These are phyloP conservation scores for Thuidium tamariscinum DNA, from an alignment of 225 moss, liverwort and hornwort genomes.

Conservation along the genomic window DNA sequence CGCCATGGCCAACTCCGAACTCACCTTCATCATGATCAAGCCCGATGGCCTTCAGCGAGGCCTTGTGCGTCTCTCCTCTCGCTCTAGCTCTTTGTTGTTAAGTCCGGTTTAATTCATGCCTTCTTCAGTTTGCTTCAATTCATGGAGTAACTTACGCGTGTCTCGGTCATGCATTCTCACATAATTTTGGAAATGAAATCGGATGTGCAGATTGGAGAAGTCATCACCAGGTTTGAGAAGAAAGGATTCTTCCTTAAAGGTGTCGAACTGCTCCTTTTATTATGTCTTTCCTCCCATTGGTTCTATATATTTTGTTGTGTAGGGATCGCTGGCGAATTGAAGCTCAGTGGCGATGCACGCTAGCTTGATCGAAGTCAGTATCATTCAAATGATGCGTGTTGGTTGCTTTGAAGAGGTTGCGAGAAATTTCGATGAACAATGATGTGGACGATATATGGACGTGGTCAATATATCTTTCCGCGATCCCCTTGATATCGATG, in stretches of 20 bases:
- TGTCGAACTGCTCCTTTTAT: not conserved
- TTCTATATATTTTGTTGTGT: not conserved
- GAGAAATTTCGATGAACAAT: not conserved
- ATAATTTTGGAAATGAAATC: not conserved
- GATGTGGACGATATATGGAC: not conserved
- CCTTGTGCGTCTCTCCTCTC: conserved; percentile 20
- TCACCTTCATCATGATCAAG: conserved; percentile 78
- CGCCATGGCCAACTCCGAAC: conserved; percentile 42
- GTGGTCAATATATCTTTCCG: not conserved
- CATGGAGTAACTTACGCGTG: not conserved
- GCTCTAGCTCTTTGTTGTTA: not conserved
- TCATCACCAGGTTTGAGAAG: conserved; percentile 72
- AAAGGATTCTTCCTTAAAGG: conserved; percentile 75
- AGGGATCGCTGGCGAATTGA: too few relatives aligned
- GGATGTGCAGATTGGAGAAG: conserved; percentile 50
- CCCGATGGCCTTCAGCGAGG: conserved; percentile 52
- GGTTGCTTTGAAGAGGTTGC: not conserved
- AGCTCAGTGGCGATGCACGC: not conserved
- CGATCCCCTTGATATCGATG: not conserved
- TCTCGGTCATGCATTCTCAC: not conserved
- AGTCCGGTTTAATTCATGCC: too few relatives aligned
- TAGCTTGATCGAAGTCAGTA: too few relatives aligned
- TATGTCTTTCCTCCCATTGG: not conserved
- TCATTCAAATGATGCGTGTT: too few relatives aligned
- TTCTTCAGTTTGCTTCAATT: not conserved